phyloP scores from a whole-genome alignment of 441 rosid genomes.

The Pelargonium exstipulatum region DNA sequence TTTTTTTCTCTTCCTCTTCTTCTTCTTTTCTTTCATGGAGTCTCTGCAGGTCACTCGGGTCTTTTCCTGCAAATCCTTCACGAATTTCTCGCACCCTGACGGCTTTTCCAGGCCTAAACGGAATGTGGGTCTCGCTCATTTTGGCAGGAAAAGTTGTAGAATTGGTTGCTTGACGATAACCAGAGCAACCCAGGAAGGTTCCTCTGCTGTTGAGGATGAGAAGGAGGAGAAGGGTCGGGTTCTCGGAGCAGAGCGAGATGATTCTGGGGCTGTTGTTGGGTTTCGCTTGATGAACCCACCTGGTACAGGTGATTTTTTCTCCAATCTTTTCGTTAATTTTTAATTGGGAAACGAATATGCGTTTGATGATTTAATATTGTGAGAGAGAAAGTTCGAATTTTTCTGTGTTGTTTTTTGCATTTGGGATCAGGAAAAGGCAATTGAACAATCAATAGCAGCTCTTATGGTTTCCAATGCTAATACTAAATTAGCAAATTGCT shows the following conservation, averaged over 20 bases:
- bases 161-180: conserved; percentile 28
- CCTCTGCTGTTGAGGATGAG: conserved; percentile 27
- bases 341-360: background rate
- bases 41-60: conserved; percentile 33
- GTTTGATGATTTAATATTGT: no score
- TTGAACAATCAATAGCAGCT: background rate
- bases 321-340: background rate
- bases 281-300: conserved; percentile 47
- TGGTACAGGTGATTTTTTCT: conserved; percentile 29
- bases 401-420: background rate
- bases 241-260: conserved; percentile 51
- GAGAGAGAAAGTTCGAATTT: background rate
- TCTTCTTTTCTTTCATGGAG: conserved; percentile 29
- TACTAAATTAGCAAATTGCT: no score
- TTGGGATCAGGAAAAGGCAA: background rate
- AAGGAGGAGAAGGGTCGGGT: conserved; percentile 29
- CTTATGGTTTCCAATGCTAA: background rate
- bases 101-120: conserved; percentile 15
- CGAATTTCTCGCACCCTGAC: background rate
- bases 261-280: conserved; percentile 53
- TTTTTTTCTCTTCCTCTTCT: background rate
- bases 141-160: conserved; percentile 21
- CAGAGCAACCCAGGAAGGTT: conserved; percentile 20
- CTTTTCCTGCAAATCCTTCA: conserved; percentile 18
- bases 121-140: conserved; percentile 31